Base-by-base conservation (phyloP, 495 filamentous ascomycete genomes). In the Achaetomiella virescens region DNA sequence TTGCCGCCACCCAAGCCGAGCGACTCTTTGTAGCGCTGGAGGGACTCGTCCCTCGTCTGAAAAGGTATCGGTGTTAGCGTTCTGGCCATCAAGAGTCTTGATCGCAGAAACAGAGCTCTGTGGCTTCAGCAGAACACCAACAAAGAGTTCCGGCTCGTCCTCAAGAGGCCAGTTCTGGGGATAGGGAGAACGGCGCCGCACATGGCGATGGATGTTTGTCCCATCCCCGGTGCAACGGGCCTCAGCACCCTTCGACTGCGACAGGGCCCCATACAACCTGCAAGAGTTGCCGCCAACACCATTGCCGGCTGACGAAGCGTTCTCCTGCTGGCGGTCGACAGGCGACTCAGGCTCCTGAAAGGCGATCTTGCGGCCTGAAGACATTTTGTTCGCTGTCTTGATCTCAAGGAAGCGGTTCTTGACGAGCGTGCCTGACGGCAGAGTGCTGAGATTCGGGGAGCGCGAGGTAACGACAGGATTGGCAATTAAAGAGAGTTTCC, bases 1-100 rank as follows among this genome's bases (percentile, higher is more conserved):
- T 75, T 77, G 52, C 74, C 66, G 45, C 60, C 78, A 61, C 89
- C 84, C 45, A 97, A 81, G 58, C 95, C 93, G 33, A 98, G 83
- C 3, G 93, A 97, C 63, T 89, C 84, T 78, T 98, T 98, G 89
- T 93, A 98, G 59, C 91, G 88, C 71, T 91, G 86, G 66, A 98
- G 84, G 57, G 92, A 90, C 70, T 97, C 91, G 72, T 98, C 93
- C 69, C 52, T 77, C 78, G 71, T 85, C 82, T 84, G 62, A 24
- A 41, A 5, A 11, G 14, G 37, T 25, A 25, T 41, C 12, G 36
- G 55, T 42, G 67, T 66, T 50, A 59, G 61, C 40, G n/a, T 10
- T 44, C 7, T 41, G 35, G 18, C 41, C 33, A 31, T 12, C 25
- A 14, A 20, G 6, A 21, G 20, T 27, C 29, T 36, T 31, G 17